These are phyloP conservation scores for Mucor lusitanicus DNA, from an alignment of 371 early-diverging fungal genomes.

Conservation along the genomic window DNA sequence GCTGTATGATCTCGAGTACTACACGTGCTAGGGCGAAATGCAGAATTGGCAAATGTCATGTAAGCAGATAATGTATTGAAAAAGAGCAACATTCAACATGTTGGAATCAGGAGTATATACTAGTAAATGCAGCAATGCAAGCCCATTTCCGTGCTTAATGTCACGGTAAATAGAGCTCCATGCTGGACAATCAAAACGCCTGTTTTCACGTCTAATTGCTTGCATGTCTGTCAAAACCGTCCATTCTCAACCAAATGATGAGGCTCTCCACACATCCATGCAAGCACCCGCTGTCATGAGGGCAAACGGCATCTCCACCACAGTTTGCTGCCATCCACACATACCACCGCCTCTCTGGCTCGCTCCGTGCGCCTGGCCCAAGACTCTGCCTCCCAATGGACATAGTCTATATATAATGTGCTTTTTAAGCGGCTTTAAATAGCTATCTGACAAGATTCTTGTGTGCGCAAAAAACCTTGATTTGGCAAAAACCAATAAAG, in stretches of 20 bases:
- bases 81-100: neutral
- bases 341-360: neutral
- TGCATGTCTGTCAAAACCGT: neutral
- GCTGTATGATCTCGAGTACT: neutral
- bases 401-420: neutral
- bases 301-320: neutral
- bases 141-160: neutral
- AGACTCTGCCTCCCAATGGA: neutral
- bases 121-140: neutral
- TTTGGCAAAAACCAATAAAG: conserved; percentile 7
- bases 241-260: too few relatives aligned
- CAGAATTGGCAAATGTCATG: neutral
- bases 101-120: neutral
- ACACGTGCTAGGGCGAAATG: neutral
- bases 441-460: conserved; percentile 1
- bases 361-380: neutral
- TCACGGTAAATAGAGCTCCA: too few relatives aligned
- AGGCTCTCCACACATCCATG: too few relatives aligned
- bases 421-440: neutral
- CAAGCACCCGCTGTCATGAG: too few relatives aligned
- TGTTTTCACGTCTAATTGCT: neutral
- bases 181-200: neutral
- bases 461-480: conserved; percentile 4
- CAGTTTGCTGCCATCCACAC: too few relatives aligned
- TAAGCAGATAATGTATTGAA: neutral